phyloP scores from a whole-genome alignment of 1,139 yeast species.

The Torulaspora globosa region DNA sequence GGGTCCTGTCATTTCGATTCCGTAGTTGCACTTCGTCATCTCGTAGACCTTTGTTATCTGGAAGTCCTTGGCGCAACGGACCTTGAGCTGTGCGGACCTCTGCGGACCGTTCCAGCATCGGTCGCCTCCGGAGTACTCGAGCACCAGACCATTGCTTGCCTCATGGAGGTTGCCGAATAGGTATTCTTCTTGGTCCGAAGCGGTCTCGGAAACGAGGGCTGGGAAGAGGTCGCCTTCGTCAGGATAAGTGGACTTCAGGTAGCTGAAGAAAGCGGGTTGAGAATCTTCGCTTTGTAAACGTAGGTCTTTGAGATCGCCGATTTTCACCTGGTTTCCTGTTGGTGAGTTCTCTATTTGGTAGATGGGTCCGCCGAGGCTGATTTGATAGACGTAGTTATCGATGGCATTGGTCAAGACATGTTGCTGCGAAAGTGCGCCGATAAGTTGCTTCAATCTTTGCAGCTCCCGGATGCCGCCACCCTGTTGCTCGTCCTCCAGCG shows the following conservation, averaged over 20 bases:
- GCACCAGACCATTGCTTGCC: constrained; percentile 37
- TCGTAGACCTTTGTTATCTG: constrained; percentile 67
- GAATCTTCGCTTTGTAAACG: constrained; percentile 15
- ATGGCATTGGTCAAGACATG: constrained; percentile 15
- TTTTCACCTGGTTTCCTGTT: constrained; percentile 22
- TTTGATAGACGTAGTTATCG: constrained; percentile 23
- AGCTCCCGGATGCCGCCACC: constrained; percentile 1
- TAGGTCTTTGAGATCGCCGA: constrained; percentile 25
- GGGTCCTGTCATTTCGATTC: constrained; percentile 60
- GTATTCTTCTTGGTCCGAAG: constrained; percentile 29
- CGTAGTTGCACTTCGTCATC: constrained; percentile 83
- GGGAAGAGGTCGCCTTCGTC: constrained; percentile 24
- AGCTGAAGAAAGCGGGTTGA: constrained; percentile 21
- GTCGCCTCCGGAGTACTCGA: constrained; percentile 61
- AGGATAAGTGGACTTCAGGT: constrained; percentile 23
- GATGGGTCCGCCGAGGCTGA: constrained; percentile 26
- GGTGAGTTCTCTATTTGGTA: constrained; percentile 27
- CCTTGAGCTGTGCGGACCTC: constrained; percentile 61
- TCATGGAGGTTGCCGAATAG: constrained; percentile 31
- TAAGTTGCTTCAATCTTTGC: constrained; percentile 2
- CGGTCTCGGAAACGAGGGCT: constrained; percentile 30
- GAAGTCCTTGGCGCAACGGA: constrained; percentile 62
- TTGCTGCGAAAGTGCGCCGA: neutral
- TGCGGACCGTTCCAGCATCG: constrained; percentile 94
- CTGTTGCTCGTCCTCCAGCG: neutral